These are phyloP conservation scores for Stereum hirsutum DNA, from an alignment of 1,284 basidiomycete species.

Conservation along the genomic window DNA sequence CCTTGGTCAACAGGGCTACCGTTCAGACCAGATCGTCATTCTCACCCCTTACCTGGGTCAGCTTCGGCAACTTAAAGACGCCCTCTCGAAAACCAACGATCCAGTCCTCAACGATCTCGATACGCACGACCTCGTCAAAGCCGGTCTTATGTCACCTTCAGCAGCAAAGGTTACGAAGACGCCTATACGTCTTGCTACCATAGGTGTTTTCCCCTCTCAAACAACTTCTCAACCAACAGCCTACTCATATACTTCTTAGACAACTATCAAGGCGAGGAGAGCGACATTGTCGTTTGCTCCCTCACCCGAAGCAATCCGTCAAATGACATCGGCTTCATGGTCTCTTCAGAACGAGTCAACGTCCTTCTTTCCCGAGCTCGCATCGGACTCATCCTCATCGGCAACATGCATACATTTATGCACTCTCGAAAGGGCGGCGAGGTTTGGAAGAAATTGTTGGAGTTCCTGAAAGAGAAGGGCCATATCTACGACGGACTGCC, in stretches of 20 bases:
- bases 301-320: constrained; percentile 47
- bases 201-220: too few species aligned
- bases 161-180: constrained; percentile 29
- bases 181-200: constrained; percentile 47
- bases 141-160: constrained; percentile 35
- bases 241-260: too few species aligned
- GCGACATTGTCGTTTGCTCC: constrained; percentile 50
- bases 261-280: constrained; percentile 64
- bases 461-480: constrained; percentile 25
- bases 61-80: constrained; percentile 36
- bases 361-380: constrained; percentile 59
- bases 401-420: constrained; percentile 50
- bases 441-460: constrained; percentile 41
- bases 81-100: constrained; percentile 39
- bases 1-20: constrained; percentile 58
- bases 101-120: constrained; percentile 57
- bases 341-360: constrained; percentile 52
- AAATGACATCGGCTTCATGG: constrained; percentile 59
- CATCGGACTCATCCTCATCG: constrained; percentile 51
- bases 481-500: constrained; percentile 56
- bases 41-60: constrained; percentile 64
- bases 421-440: constrained; percentile 40
- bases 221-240: too few species aligned
- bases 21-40: constrained; percentile 45
- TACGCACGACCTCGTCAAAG: constrained; percentile 42